Base-by-base conservation (phyloP, 768 basidiomycete genomes). In the Psilocybe subaeruginosa region DNA sequence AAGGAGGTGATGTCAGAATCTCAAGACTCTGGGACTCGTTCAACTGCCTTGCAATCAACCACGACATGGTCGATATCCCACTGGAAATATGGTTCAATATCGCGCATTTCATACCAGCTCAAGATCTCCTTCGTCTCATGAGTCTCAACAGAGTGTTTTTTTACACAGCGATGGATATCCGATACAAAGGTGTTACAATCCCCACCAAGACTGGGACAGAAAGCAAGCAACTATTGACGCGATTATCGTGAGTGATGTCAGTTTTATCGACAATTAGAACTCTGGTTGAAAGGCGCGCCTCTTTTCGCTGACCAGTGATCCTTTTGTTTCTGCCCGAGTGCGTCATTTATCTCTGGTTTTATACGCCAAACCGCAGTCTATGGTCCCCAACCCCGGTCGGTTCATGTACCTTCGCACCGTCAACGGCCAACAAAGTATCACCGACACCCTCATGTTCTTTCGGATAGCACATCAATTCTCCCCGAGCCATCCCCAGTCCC, bases 51-150 rank as follows among this genome's bases (percentile, higher is more conserved):
- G 33, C 8, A 1, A 29, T 17, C 56, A 23, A 14, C 50, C 52
- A 37, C 52, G n/a, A 53, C 17, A 54, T 54, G 58, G 50, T 39
- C 49, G 43, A 52, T 17, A 29, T 60, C 19, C 53, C 53, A 16
- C 59, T 45, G 17, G 59, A 54, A 47, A 60, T 60, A 35, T 60
- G 59, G 59, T 45, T 54, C 43, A 46, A 37, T 29, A 48, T 60
- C 46, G 59, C 27, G 7, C 12, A 45, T n/a, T 54, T 60, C 23
- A 41, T 60, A 5, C 35, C 43, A n/a, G 53, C 43, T 6, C 51
- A 60, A 5, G 51, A 54, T 7, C 39, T 60, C 33, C 27, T 60
- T 12, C 50, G 39, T 16, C 52, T 53, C 16, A 60, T 60, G 52
- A 48, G 31, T 27, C 31, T 60, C 12, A 60, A 54, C 27, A n/a